Evolutionary conservation across 179 eudicot species (phyloP), one percentile per base, ranked within the genome.

Genomic region (Beta lomatogona): DNA sequence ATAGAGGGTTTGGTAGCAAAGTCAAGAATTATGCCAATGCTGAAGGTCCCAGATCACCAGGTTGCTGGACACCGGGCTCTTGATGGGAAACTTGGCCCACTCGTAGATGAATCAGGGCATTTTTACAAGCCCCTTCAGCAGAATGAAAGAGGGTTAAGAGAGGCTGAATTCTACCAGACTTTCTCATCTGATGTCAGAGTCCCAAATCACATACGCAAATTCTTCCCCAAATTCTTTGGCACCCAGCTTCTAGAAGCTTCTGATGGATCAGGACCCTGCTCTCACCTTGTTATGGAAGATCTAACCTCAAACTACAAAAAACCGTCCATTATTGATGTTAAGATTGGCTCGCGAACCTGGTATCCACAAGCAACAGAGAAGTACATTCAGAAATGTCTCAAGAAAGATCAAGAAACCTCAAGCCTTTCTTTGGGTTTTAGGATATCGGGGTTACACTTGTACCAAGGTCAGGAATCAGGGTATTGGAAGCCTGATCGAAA

Each of bases 71-170:
- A 96, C 89, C 88, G 70, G 76, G 98, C 97, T 48, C 57, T 57
- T 57, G 63, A 82, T 53, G 98, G 98, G 57, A 79, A 86, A 79
- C 90, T 94, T 31, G 98, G 99, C 12, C 98, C 99, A 1, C 93
- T 90, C 36, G 73, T 92, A 12, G 98, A 95, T 68, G 92, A 83
- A 73, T 88, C 90, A 4, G 99, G 99, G 11, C 84, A 83, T 52
- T 96, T 96, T 70, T 96, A 92, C 93, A 94, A 96, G 91, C 99
- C 98, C 79, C 96, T 96, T 28, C 98, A 93, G 81, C 83, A 90
- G 11, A 88, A 81, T 64, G 91, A 88, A 10, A 91, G 97, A 13
- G 99, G 99, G 48, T 44, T 86, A 44, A 69, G 82, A 67, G 99
- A 96, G 85, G 86, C 86, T 57, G 86, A 90, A 10, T 96, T 96